phyloP scores from a whole-genome alignment of 2,329 filamentous ascomycete species.

The Epichloe scottii region DNA sequence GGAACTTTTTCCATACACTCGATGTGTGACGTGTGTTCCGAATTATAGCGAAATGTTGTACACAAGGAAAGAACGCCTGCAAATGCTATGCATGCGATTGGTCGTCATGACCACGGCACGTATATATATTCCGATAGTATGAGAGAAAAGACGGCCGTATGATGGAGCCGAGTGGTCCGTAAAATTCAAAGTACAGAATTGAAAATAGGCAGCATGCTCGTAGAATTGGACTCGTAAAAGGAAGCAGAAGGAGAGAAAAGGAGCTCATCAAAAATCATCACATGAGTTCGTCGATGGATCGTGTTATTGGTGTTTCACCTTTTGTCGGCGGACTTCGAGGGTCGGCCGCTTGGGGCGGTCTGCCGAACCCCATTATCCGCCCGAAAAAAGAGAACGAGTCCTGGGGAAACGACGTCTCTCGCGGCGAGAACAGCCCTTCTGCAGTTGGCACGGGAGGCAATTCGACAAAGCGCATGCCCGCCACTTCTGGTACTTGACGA shows the following conservation, averaged over 20 bases:
- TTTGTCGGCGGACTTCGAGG: slow-evolving; percentile 64
- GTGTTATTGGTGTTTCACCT: slow-evolving; percentile 61
- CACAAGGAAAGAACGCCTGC: slow-evolving; percentile 3
- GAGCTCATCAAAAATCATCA: slow-evolving; percentile 25
- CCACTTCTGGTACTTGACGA: slow-evolving; percentile 30
- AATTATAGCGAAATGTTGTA: not conserved
- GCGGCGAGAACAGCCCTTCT: slow-evolving; percentile 41
- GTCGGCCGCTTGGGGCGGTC: slow-evolving; percentile 42
- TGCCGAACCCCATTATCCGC: slow-evolving; percentile 30
- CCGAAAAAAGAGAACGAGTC: slow-evolving; percentile 41
- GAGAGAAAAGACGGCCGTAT: not conserved
- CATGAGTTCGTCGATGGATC: slow-evolving; percentile 67
- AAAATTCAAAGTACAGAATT: not conserved
- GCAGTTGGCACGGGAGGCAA: slow-evolving; percentile 38
- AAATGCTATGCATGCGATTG: slow-evolving; percentile 4
- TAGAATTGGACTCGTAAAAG: not conserved
- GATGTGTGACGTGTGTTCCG: not conserved
- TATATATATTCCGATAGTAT: not conserved
- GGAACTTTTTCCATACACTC: not conserved
- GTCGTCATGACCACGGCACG: not conserved
- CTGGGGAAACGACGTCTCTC: slow-evolving; percentile 38
- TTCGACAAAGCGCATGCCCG: slow-evolving; percentile 40
- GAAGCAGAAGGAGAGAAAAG: not conserved
- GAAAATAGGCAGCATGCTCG: not conserved
- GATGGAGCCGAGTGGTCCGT: not conserved